phyloP scores from a whole-genome alignment of 1,139 yeast species.

The Zygosaccharomyces pseudobailii region DNA sequence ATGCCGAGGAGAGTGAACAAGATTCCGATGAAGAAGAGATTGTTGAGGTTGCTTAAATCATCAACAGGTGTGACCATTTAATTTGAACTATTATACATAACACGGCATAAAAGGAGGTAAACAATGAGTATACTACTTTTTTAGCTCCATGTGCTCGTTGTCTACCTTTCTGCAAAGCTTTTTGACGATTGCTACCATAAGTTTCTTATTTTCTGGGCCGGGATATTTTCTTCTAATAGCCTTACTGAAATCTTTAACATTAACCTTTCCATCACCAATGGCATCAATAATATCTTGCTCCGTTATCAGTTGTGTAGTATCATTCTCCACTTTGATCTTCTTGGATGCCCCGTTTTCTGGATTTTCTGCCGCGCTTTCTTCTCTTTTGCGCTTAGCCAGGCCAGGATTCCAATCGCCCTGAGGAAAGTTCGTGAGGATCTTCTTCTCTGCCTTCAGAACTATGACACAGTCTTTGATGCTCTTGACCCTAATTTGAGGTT shows the following conservation, averaged over 20 bases:
- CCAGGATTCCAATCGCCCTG: slow-evolving; percentile 81
- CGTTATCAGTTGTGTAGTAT: slow-evolving; percentile 41
- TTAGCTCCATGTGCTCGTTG: slow-evolving; percentile 61
- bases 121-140: slow-evolving; percentile 34
- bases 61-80: neutral
- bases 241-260: slow-evolving; percentile 61
- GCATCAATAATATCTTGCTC: slow-evolving; percentile 67
- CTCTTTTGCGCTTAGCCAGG: slow-evolving; percentile 46
- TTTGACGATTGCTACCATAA: slow-evolving; percentile 64
- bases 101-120: neutral
- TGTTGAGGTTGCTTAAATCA: slow-evolving; percentile 32
- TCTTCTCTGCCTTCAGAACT: slow-evolving; percentile 58
- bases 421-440: slow-evolving; percentile 63
- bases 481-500: slow-evolving; percentile 44
- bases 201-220: slow-evolving; percentile 61
- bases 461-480: slow-evolving; percentile 61
- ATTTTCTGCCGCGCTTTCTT: slow-evolving; percentile 15
- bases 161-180: slow-evolving; percentile 58
- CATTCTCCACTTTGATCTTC: slow-evolving; percentile 19
- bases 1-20: slow-evolving; percentile 22
- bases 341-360: slow-evolving; percentile 8
- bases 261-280: slow-evolving; percentile 38
- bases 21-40: slow-evolving; percentile 30
- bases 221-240: slow-evolving; percentile 55
- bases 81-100: slow-evolving; percentile 2